Conservation (phyloP, 192 early-diverging fungal species). For the Backusella australiensis region DNA sequence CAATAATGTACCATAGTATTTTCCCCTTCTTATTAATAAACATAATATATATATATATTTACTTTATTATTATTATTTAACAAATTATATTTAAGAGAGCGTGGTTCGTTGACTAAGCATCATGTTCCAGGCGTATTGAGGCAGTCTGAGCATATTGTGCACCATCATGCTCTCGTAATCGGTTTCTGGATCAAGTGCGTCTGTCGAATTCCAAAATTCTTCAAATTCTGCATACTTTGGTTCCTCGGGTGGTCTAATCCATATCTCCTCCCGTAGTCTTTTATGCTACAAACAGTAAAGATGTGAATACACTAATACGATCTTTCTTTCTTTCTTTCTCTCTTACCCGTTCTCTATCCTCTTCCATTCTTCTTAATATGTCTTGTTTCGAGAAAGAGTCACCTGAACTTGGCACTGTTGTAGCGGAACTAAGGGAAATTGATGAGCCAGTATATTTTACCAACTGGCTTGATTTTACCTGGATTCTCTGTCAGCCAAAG, state of each 20-base stretch:
- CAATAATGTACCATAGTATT: slow-evolving; percentile 15
- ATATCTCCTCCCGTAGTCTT: slow-evolving; percentile 53
- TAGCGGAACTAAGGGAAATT: neutral
- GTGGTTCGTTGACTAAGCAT: slow-evolving; percentile 13
- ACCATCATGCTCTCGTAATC: slow-evolving; percentile 42
- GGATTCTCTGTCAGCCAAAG: slow-evolving; percentile 35
- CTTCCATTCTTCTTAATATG: slow-evolving; percentile 56
- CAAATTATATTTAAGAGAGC: neutral
- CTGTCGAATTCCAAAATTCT: slow-evolving; percentile 45
- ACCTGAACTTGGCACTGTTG: slow-evolving; percentile 4
- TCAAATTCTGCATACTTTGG: slow-evolving; percentile 41
- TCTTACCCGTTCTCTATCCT: slow-evolving; percentile 55
- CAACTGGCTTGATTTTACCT: slow-evolving; percentile 29
- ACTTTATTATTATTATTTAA: no score
- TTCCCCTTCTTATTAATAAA: no score
- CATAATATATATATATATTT: no score
- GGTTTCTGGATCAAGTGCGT: slow-evolving; percentile 40
- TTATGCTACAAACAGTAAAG: slow-evolving; percentile 42
- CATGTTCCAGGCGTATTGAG: slow-evolving; percentile 28
- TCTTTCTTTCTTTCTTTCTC: neutral
- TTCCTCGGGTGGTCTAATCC: slow-evolving; percentile 49
- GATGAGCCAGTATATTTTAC: neutral
- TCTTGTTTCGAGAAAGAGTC: slow-evolving; percentile 43
- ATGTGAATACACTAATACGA: neutral
- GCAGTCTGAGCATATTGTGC: slow-evolving; percentile 20